phyloP scores from a whole-genome alignment of 495 filamentous ascomycete species.

The Lichina pygmaea region DNA sequence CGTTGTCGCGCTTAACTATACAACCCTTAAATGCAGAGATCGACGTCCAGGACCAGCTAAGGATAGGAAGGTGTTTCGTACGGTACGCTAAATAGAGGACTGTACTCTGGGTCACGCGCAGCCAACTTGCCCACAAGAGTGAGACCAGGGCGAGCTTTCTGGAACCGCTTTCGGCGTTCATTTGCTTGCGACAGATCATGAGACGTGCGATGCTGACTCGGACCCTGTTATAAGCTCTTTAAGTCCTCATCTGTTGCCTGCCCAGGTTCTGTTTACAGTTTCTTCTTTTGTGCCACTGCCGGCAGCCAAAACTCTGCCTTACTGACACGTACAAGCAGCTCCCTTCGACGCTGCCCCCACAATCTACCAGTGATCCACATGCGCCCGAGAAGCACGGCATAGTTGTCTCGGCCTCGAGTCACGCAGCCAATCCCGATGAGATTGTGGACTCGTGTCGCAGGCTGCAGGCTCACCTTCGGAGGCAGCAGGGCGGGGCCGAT shows the following conservation, averaged over 20 bases:
- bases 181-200: no score
- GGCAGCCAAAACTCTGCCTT: slow-evolving; percentile 70
- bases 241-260: slow-evolving; percentile 70
- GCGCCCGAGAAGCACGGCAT: slow-evolving; percentile 26
- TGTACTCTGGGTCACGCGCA: no score
- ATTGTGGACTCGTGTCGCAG: slow-evolving; percentile 57
- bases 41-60: no score
- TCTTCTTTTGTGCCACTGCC: slow-evolving; percentile 88
- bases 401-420: slow-evolving; percentile 45
- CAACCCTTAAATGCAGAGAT: no score
- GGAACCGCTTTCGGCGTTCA: no score
- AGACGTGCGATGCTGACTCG: no score
- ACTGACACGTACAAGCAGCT: slow-evolving; percentile 89
- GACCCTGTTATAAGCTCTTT: not conserved
- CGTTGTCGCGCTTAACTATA: no score
- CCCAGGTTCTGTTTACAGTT: slow-evolving; percentile 76
- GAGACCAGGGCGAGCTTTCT: no score
- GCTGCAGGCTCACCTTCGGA: slow-evolving; percentile 44
- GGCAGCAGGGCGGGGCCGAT: slow-evolving; percentile 32
- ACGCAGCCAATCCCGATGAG: slow-evolving; percentile 54
- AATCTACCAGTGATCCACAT: slow-evolving; percentile 21
- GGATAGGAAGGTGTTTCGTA: no score
- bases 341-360: slow-evolving; percentile 59
- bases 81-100: no score
- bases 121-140: no score